Base-by-base conservation (phyloP, 129 eudicot species). In the Heracleum sosnowskyi region DNA sequence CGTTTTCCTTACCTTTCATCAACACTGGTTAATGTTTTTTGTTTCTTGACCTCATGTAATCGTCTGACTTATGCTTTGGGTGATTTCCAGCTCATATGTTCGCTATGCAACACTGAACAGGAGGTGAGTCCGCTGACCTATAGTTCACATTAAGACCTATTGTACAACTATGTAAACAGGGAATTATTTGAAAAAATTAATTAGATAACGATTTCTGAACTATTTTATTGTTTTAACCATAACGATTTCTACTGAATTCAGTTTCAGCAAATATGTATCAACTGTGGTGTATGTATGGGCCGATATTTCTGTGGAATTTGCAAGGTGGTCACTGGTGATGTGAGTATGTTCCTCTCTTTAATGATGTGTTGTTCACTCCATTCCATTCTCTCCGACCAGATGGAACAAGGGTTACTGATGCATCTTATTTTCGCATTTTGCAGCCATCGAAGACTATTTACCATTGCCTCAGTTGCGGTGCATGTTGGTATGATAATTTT, bases 281-380 rank as follows among this genome's bases (percentile, higher is more conserved):
- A 86, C 64, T 93, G 98, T 78, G 98, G 98, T 72, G 98, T 91
- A 51, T 93, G 96, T 84, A 93, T 91, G 98, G 96, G 86, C n/a
- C 90, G 85, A 79, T 94, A 94, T 37, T 88, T 83, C 31, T 93
- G 98, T 71, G 89, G 75, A 76, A 76, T 39, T 49, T 91, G 98
- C 93, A 91, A 89, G 84, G 84, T 89, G 17, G 87, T 83, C 84
- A 97, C 86, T 85, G 98, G 90, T 83, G 92, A 94, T 29, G 97
- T 94, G 70, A 85, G 92, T 86, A 45, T 39, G 40, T 15, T 29
- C 20, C 49, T 28, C 26, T 47, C 40, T 57, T 33, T 45, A 24
- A 7, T 24, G 3, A 60, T n/a, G 70, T 63, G 36, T 13, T 12
- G 17, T 45, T 45, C 4, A 12, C 18, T 13, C 18, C 5, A 45